These are phyloP conservation scores for Syncephalastrum contaminatum DNA, from an alignment of 371 early-diverging fungal species.

Conservation along the genomic window DNA sequence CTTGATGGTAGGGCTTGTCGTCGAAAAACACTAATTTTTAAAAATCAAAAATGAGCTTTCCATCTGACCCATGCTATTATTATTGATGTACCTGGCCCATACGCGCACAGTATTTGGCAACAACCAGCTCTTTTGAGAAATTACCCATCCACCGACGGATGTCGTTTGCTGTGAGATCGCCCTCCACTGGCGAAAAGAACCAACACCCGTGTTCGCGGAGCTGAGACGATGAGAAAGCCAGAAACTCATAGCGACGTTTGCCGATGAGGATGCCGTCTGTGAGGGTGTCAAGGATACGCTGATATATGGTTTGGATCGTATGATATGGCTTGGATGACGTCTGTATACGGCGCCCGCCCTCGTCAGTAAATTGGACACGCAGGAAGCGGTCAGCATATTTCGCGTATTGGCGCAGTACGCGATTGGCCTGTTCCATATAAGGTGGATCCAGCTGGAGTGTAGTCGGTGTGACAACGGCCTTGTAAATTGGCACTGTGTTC, in stretches of 20 bases:
- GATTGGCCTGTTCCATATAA: constrained; percentile 55
- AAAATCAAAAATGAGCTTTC: neutral
- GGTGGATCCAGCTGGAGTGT: constrained; percentile 53
- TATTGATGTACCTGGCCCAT: constrained; percentile 55
- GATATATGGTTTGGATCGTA: constrained; percentile 29
- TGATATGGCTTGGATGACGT: constrained; percentile 9
- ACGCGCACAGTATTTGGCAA: constrained; percentile 61
- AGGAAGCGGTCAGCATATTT: constrained; percentile 58
- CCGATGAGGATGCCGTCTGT: constrained; percentile 58
- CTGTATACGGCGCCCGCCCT: constrained; percentile 40
- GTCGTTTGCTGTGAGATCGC: constrained; percentile 29
- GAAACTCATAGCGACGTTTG: constrained; percentile 59
- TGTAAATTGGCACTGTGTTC: constrained; percentile 6
- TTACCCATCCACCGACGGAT: constrained; percentile 71
- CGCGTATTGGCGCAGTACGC: constrained; percentile 54
- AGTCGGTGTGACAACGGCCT: constrained; percentile 59
- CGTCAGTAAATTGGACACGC: constrained; percentile 74
- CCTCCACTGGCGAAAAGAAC: constrained; percentile 53
- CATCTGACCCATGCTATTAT: neutral
- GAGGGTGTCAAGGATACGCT: constrained; percentile 46
- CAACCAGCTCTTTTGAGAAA: constrained; percentile 55
- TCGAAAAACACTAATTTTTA: constrained; percentile 57
- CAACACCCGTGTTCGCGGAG: constrained; percentile 69
- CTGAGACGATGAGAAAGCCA: constrained; percentile 67
- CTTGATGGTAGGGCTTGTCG: constrained; percentile 41